Percentiles rank a stretch among this genome's conserved stretches.
Evolutionary conservation across 2,329 filamentous ascomycete species (phyloP).

Genomic region (Venturia effusa): DNA sequence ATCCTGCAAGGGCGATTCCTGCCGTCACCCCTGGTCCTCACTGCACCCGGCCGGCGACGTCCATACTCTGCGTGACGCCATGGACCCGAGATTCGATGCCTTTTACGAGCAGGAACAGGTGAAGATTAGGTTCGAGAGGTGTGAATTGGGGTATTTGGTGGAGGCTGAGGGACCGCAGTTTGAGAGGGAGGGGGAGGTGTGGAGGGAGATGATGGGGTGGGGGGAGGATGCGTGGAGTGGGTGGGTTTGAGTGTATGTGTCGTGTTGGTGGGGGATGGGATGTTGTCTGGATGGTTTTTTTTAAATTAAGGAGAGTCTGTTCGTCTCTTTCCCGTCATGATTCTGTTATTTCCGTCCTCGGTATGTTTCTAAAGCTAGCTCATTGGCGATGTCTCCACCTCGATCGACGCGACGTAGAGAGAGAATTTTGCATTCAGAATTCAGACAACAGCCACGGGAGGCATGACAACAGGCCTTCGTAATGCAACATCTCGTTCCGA

Average conservation of each 20-base stretch:
- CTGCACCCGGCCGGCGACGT: slow-evolving; percentile 22
- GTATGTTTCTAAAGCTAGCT: too few species aligned
- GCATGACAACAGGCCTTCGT: too few species aligned
- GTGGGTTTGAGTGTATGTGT: slow-evolving; percentile 14
- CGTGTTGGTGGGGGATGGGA: too few species aligned
- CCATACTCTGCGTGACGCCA: slow-evolving; percentile 18
- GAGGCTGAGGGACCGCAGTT: slow-evolving; percentile 16
- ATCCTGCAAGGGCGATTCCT: slow-evolving; percentile 21
- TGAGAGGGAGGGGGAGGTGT: slow-evolving; percentile 11
- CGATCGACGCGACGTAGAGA: too few species aligned
- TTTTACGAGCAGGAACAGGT: slow-evolving; percentile 21
- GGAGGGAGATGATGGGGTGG: slow-evolving; percentile 1
- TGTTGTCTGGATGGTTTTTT: too few species aligned
- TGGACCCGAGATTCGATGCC: slow-evolving; percentile 18
- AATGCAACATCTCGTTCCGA: too few species aligned
- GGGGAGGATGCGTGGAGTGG: slow-evolving; percentile 10
- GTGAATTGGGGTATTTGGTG: slow-evolving; percentile 9
- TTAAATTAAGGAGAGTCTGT: too few species aligned
- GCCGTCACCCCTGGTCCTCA: slow-evolving; percentile 21
- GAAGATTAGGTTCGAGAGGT: neutral
- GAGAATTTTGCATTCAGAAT: too few species aligned
- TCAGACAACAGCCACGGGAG: too few species aligned
- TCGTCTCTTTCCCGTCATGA: too few species aligned
- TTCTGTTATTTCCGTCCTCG: too few species aligned
- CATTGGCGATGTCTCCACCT: too few species aligned